Percentiles rank a stretch among this genome's conserved stretches.
These are phyloP conservation scores for Lotus japonicus DNA, from an alignment of 306 rosid species.

Conservation along the genomic window DNA sequence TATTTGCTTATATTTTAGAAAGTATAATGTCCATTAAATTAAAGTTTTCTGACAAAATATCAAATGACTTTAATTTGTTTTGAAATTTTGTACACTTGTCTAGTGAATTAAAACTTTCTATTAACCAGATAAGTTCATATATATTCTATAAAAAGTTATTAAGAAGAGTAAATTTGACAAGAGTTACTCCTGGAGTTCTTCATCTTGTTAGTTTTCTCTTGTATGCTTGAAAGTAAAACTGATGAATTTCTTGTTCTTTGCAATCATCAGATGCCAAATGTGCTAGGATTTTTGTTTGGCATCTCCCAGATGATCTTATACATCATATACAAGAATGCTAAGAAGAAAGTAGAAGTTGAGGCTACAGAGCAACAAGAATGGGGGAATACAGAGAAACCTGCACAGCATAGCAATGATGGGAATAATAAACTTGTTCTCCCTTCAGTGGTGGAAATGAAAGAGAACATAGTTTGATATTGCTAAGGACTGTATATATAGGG, in stretches of 20 bases:
- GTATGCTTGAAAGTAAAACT: neutral
- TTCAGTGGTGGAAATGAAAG: slow-evolving; percentile 29
- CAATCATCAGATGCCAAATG: slow-evolving; percentile 50
- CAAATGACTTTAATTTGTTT: too few relatives aligned
- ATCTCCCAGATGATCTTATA: slow-evolving; percentile 47
- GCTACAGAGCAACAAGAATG: neutral
- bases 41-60: too few relatives aligned
- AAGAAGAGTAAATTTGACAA: too few relatives aligned
- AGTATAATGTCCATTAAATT: too few relatives aligned
- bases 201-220: too few relatives aligned
- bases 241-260: neutral
- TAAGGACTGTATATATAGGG: slow-evolving; percentile 10
- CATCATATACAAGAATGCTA: slow-evolving; percentile 35
- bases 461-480: slow-evolving; percentile 15
- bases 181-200: too few relatives aligned
- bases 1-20: neutral
- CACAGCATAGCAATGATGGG: slow-evolving; percentile 1
- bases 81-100: too few relatives aligned
- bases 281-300: slow-evolving; percentile 58
- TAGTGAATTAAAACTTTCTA: too few relatives aligned
- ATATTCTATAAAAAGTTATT: too few relatives aligned
- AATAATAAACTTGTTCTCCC: neutral
- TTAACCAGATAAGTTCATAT: too few relatives aligned
- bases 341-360: neutral
- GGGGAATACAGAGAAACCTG: neutral